Conservation (phyloP, 1,139 yeast genomes). For the Debaryomycetaceae sp. region DNA sequence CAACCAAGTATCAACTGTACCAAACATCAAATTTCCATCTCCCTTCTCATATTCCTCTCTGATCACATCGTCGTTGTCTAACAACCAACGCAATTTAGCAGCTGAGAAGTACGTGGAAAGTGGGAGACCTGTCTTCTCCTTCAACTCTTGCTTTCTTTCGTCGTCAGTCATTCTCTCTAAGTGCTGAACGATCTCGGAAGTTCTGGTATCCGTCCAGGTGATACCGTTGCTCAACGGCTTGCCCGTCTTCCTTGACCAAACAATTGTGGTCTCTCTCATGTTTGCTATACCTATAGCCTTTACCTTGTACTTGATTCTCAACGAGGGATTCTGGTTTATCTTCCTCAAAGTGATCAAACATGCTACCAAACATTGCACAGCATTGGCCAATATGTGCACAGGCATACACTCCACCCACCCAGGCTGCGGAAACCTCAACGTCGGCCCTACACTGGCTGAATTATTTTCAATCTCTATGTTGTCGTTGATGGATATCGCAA, state of each 20-base stretch:
- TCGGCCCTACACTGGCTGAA: constrained; percentile 57
- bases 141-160: constrained; percentile 56
- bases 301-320: constrained; percentile 52
- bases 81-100: constrained; percentile 84
- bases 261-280: constrained; percentile 92
- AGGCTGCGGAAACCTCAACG: constrained; percentile 70
- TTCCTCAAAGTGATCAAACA: constrained; percentile 57
- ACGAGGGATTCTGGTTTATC: constrained; percentile 51
- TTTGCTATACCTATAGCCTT: constrained; percentile 82
- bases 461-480: constrained; percentile 62
- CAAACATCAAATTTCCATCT: constrained; percentile 75
- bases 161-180: constrained; percentile 57
- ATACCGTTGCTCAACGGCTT: constrained; percentile 82
- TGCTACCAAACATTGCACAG: constrained; percentile 70
- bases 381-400: constrained; percentile 75
- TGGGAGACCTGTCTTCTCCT: constrained; percentile 78
- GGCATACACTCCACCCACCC: constrained; percentile 98
- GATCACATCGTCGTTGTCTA: constrained; percentile 74
- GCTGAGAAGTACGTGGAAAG: constrained; percentile 90
- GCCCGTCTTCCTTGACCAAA: constrained; percentile 86
- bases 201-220: constrained; percentile 95
- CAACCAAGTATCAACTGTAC: constrained; percentile 94
- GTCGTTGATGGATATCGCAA: constrained; percentile 57
- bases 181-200: constrained; percentile 67
- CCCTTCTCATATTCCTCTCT: constrained; percentile 70